Evolutionary conservation across 306 rosid species (phyloP), one percentile per base, ranked within the genome.

Genomic region (Glycine tomentella): DNA sequence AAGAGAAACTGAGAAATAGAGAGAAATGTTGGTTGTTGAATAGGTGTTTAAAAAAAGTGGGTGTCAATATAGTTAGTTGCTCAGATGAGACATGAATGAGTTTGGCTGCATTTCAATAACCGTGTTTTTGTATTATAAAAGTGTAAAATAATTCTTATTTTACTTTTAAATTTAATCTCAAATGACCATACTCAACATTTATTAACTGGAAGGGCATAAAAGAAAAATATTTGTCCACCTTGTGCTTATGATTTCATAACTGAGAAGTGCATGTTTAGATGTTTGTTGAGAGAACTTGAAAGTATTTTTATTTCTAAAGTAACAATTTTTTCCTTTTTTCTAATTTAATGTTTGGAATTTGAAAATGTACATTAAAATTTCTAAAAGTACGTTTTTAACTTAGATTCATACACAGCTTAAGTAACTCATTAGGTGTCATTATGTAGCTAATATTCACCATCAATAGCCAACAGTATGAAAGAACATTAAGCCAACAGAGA

Each of bases 191-290:
- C 3, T 36, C 36, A 44, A 6, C 42, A 9, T n/a, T 42, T 14
- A 52, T 52, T 13, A 6, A 15, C 40, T 6, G 52, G 45, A 67
- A 66, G 38, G 73, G 33, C 6, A 44, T 3, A 44, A 9, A 33
- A 34, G 17, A 8, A 62, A 62, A 62, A 62, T 2, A 72, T 33
- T 5, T 15, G n/a, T 34, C 51, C 17, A 53, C 55, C 33, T 40
- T 56, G 57, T 78, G 76, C 53, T 40, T 9, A 15, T 57, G 77
- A 58, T 31, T 8, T 69, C 25, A 69, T 79, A 70, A 77, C 51
- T 51, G 25, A 42, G 16, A 50, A 64, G 6, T 10, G 62, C 25
- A 38, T 38, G n/a, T n/a, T n/a, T n/a, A 38, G 44, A 38, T 38
- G 5, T 38, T 4, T 38, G 44, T 38, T 4, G 44, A 38, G 44